Evolutionary conservation across 1,139 yeast species (phyloP), one percentile per base, ranked within the genome.

Genomic region (Hemisphaericaspora xylanilytica): DNA sequence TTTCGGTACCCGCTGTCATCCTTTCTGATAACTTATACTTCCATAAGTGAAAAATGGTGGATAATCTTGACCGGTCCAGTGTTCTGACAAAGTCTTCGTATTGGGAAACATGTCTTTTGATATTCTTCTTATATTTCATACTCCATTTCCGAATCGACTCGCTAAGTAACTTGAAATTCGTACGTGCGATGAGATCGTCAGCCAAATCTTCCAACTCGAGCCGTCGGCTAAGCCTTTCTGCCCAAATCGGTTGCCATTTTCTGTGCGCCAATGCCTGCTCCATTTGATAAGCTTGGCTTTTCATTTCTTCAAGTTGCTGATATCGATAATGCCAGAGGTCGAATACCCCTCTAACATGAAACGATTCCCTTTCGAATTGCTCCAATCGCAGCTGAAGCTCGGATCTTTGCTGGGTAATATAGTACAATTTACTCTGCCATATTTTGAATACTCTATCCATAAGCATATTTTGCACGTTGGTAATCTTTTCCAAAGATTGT

Each of bases 1-100:
- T 33, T 37, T 13, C 12, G 12, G 4, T 28, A 8, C 5, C 4
- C n/a, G 8, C 9, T 2, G 13, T 12, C 26, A 28, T 37, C 22
- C 35, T 39, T 38, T 44, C 51, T 37, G 27, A 43, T 2, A 46
- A 38, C 41, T 64, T 64, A 38, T 51, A 59, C 1, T 51, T 18
- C 76, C 76, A 70, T 16, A 70, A 50, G 24, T 68, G 71, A 39
- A 70, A 63, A 9, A 69, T 56, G 0, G 67, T 52, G 34, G 56
- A 56, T 32, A 56, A 34, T 33, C 59, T 54, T 8, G 59, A 51
- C 5, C 48, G 41, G 32, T 65, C 59, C 70, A 70, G 66, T 39
- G 67, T 58, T 18, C 55, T 56, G 8, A 55, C 47, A 40, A 70
- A 69, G 34, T 63, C 49, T 11, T 63, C 66, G 47, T 67, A 66